These are phyloP conservation scores for Escovopsis weberi DNA, from an alignment of 2,329 filamentous ascomycete genomes.

Conservation along the genomic window DNA sequence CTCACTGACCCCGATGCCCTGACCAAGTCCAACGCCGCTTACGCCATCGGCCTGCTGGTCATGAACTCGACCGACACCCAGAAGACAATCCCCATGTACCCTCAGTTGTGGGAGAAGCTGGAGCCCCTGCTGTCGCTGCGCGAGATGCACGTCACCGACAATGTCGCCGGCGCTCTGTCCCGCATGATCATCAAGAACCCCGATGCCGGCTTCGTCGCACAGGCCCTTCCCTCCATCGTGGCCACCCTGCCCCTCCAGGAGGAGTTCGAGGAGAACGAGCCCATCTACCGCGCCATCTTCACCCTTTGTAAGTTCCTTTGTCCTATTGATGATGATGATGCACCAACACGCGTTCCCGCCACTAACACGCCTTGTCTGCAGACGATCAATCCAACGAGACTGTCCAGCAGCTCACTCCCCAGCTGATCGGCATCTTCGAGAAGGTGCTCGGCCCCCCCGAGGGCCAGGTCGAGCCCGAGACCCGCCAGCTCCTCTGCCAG, in stretches of 20 bases:
- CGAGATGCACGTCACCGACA: conserved; percentile 76
- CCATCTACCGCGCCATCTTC: conserved; percentile 81
- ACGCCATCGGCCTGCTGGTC: conserved; percentile 74
- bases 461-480: conserved; percentile 62
- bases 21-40: conserved; percentile 90
- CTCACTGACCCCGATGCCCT: conserved; percentile 80
- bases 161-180: conserved; percentile 79
- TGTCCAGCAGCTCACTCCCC: conserved; percentile 53
- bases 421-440: conserved; percentile 57
- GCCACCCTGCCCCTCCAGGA: conserved; percentile 74
- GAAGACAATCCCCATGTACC: conserved; percentile 61
- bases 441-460: conserved; percentile 56
- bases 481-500: conserved; percentile 49
- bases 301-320: conserved; percentile 53
- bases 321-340: not conserved
- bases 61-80: conserved; percentile 59
- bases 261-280: conserved; percentile 93
- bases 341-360: no score
- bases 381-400: conserved; percentile 55
- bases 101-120: conserved; percentile 67
- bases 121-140: conserved; percentile 69
- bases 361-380: conserved; percentile 12
- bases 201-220: conserved; percentile 62
- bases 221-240: conserved; percentile 71
- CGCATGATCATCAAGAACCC: conserved; percentile 86